Evolutionary conservation across 2,329 filamentous ascomycete genomes (phyloP).

Genomic region (Thelonectria olida): DNA sequence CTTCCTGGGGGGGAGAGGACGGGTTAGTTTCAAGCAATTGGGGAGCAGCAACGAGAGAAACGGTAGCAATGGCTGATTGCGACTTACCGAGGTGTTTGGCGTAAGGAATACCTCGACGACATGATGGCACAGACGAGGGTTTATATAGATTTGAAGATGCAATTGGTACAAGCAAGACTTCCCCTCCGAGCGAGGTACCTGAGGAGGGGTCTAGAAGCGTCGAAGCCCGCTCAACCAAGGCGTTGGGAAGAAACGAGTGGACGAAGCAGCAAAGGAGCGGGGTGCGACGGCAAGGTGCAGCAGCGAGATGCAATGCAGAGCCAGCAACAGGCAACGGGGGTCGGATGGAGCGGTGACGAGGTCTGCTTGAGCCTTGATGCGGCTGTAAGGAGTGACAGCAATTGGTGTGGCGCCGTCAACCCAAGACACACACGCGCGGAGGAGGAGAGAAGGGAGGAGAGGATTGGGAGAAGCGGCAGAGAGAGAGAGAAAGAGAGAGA

Average conservation of each 20-base stretch:
- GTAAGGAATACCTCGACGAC: constrained; percentile 50
- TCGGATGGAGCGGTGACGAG: no score
- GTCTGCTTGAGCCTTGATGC: no score
- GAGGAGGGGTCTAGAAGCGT: constrained; percentile 6
- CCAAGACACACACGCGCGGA: no score
- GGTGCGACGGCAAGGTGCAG: background rate
- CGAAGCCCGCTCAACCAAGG: constrained; percentile 11
- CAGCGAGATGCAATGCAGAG: constrained; percentile 1
- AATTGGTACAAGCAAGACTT: constrained; percentile 1
- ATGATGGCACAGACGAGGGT: constrained; percentile 38
- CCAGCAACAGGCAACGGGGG: background rate
- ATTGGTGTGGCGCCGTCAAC: no score
- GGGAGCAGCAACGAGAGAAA: background rate
- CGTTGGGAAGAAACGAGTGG: constrained; percentile 14
- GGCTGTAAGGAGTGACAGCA: no score
- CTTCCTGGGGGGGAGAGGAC: constrained; percentile 54
- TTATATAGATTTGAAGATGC: constrained; percentile 32
- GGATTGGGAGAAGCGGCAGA: background rate
- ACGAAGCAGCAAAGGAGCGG: constrained; percentile 9
- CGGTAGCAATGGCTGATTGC: background rate
- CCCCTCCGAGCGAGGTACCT: constrained; percentile 15
- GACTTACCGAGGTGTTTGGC: constrained; percentile 50
- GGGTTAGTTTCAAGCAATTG: constrained; percentile 7
- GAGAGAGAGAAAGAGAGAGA: background rate
- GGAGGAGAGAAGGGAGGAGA: background rate